A percentile compares a stretch with the other conserved stretches of the same genome.
Evolutionary conservation across 2,329 filamentous ascomycete species (phyloP).

Genomic region (Ophiostoma piceae): DNA sequence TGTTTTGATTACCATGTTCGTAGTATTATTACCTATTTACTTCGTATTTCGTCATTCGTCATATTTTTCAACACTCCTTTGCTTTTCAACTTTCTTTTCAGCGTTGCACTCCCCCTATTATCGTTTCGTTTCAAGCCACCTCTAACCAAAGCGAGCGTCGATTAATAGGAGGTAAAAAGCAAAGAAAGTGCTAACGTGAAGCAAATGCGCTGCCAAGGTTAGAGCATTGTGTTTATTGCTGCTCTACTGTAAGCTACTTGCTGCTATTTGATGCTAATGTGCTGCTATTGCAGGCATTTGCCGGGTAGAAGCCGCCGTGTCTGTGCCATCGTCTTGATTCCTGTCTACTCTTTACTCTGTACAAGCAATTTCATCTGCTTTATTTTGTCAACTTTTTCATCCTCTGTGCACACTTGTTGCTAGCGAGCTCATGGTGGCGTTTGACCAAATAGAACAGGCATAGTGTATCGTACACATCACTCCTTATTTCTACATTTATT

Average conservation of each 20-base stretch:
- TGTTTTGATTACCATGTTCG: neutral
- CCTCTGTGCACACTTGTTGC: neutral
- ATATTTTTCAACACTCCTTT: neutral
- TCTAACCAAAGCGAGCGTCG: neutral
- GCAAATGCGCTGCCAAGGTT: neutral
- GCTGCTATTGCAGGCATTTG: neutral
- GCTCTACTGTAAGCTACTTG: neutral
- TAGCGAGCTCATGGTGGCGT: neutral
- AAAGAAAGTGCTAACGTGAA: neutral
- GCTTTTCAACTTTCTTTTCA: neutral
- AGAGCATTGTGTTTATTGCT: neutral
- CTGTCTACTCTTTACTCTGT: too few species aligned
- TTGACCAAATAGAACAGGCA: neutral
- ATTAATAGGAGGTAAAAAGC: neutral
- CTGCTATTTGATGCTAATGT: too few species aligned
- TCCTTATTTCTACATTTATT: conserved; percentile 7
- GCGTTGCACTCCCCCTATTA: conserved; percentile 1
- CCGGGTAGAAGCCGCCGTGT: neutral
- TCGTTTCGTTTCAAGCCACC: conserved; percentile 12
- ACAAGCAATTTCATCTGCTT: too few species aligned
- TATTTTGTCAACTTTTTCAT: neutral
- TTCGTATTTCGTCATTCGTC: neutral
- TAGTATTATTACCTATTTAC: neutral
- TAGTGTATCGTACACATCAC: neutral
- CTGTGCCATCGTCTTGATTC: neutral